Evolutionary conservation across 192 early-diverging fungal species (phyloP), one percentile per base, ranked within the genome.

Genomic region (Coemansia sp.): DNA sequence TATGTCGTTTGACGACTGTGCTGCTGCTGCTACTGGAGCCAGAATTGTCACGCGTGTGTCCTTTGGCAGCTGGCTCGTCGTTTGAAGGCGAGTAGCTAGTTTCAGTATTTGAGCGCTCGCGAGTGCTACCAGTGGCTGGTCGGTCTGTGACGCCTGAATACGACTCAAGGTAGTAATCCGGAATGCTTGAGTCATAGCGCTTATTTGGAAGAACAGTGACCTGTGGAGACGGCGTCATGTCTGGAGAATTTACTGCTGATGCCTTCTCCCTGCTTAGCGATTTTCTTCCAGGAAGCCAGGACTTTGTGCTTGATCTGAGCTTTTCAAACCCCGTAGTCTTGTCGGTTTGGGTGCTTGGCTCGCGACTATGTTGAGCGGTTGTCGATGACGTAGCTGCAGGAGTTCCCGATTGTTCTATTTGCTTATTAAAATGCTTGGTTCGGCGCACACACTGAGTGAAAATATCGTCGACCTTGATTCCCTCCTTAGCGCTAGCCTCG

Each of bases 401-500:
- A n/a, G 62, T 34, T 17, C 34, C 39, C 0, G 60, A 34, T 18
- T 43, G 55, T 25, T 30, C 44, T 8, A 23, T 30, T 8, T 45
- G n/a, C 39, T 59, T 62, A 44, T 57, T 55, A 30, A 53, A 63
- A 4, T 53, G 62, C 53, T 72, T 71, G 75, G 96, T 96, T 59
- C 93, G 88, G 41, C 91, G 79, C 45, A 98, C 93, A 30, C 93
- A 81, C 71, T 95, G 91, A 41, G 85, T 91, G 74, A 98, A 98
- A 39, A 93, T 91, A 58, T 96, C 92, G 41, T 94, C 91, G 4
- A 96, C 92, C 45, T 93, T 92, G 59, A 89, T 86, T 67, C 90
- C 91, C 43, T 83, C 85, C 59, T 92, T 77, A 7, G 95, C 95
- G 43, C 87, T 90, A 13, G 93, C 89, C 64, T 98, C 95, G 53